phyloP scores from a whole-genome alignment of 2,329 filamentous ascomycete species.

The Rhexocercosporidium sp. region DNA sequence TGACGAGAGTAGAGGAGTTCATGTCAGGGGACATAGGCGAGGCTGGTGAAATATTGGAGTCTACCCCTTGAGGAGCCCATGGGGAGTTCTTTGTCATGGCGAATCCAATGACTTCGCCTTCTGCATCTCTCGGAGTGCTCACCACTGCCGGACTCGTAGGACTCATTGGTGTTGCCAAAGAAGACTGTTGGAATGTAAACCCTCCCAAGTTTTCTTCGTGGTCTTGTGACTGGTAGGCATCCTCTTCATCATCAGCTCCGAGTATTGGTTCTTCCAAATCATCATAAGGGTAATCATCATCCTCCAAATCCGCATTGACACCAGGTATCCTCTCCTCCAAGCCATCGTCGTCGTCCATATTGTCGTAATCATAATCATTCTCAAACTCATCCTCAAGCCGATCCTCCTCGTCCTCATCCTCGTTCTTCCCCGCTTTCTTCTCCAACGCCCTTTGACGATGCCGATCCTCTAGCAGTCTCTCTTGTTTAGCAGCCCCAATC shows the following conservation, averaged over 20 bases:
- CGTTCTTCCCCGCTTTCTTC: constrained; percentile 53
- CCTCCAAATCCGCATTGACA: constrained; percentile 51
- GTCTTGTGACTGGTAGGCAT: constrained; percentile 46
- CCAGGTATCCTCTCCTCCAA: constrained; percentile 71
- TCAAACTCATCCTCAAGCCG: constrained; percentile 52
- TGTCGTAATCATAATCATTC: constrained; percentile 68
- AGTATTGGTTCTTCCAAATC: constrained; percentile 68
- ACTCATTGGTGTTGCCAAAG: constrained; percentile 56
- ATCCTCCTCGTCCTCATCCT: constrained; percentile 44
- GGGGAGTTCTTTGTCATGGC: constrained; percentile 46
- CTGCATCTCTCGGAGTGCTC: constrained; percentile 59
- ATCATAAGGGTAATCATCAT: constrained; percentile 29
- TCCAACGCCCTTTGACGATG: constrained; percentile 71
- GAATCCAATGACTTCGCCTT: constrained; percentile 61
- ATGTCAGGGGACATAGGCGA: constrained; percentile 24
- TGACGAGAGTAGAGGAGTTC: background rate
- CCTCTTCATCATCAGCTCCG: constrained; percentile 46
- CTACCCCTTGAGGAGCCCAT: constrained; percentile 17
- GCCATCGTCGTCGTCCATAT: constrained; percentile 67
- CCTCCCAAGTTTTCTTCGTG: constrained; percentile 31
- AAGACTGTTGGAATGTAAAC: constrained; percentile 48
- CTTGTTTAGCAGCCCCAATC: constrained; percentile 69
- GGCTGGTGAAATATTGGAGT: constrained; percentile 22
- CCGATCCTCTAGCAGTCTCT: constrained; percentile 74
- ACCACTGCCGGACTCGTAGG: constrained; percentile 54